Evolutionary conservation across 192 early-diverging fungal genomes (phyloP).

Genomic region (Entomortierella lignicola): DNA sequence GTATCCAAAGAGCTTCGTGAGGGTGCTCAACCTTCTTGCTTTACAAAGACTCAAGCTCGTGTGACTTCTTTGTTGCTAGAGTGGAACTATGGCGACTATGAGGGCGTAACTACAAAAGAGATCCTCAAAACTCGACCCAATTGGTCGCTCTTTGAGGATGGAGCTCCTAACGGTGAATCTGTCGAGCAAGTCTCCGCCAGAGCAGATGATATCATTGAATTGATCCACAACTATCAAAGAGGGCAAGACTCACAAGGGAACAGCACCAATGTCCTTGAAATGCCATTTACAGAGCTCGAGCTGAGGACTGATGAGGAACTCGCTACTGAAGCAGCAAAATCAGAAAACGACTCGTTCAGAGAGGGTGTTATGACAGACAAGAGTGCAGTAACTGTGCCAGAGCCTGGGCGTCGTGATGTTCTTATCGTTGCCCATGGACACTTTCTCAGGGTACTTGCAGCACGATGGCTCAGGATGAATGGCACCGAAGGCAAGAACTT

Average conservation of each 20-base stretch:
- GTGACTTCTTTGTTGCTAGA: constrained; percentile 41
- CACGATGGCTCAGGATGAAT: constrained; percentile 49
- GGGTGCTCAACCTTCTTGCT: constrained; percentile 12
- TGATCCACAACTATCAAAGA: constrained; percentile 45
- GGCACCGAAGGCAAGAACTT: constrained; percentile 43
- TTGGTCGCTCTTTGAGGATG: constrained; percentile 53
- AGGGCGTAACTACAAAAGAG: constrained; percentile 57
- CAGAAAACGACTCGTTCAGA: neutral
- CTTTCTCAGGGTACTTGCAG: constrained; percentile 53
- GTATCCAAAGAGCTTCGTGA: constrained; percentile 4
- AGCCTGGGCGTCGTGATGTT: constrained; percentile 35
- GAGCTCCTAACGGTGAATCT: constrained; percentile 55
- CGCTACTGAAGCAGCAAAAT: neutral
- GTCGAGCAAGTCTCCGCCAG: constrained; percentile 53
- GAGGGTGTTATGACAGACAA: neutral
- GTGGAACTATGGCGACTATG: constrained; percentile 62
- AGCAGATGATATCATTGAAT: constrained; percentile 55
- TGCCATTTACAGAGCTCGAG: constrained; percentile 42
- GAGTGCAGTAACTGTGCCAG: constrained; percentile 20
- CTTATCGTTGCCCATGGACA: constrained; percentile 56
- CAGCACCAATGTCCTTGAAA: constrained; percentile 3
- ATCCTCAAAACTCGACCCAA: constrained; percentile 47
- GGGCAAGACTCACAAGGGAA: constrained; percentile 34
- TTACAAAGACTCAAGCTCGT: constrained; percentile 41
- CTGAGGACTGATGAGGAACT: neutral